A percentile compares a stretch with the other conserved stretches of the same genome.
These are phyloP conservation scores for Phialocephala sp. DNA, from an alignment of 2,329 filamentous ascomycete species.

Conservation along the genomic window DNA sequence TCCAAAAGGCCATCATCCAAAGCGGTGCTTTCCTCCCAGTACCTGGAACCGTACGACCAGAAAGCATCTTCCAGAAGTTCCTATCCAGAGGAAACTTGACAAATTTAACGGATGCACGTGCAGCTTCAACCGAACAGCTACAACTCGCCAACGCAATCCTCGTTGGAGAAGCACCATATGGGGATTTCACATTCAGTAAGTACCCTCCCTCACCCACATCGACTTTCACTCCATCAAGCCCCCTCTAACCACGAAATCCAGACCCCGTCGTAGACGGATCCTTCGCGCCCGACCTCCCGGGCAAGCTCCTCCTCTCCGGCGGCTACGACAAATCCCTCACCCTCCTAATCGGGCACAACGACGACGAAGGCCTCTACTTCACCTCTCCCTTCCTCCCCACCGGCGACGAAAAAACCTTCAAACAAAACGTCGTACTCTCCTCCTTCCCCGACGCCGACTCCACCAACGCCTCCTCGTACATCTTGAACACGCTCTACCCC, in stretches of 20 bases:
- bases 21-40: constrained; percentile 35
- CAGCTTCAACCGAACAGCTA: constrained; percentile 22
- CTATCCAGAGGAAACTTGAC: constrained; percentile 41
- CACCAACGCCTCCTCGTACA: constrained; percentile 44
- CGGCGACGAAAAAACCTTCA: constrained; percentile 23
- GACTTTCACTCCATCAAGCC: neutral
- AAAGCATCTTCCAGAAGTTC: constrained; percentile 36
- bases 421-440: constrained; percentile 18
- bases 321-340: constrained; percentile 51
- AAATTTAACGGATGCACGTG: constrained; percentile 44
- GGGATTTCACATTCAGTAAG: constrained; percentile 48
- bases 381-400: constrained; percentile 42
- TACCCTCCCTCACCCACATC: constrained; percentile 13
- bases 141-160: constrained; percentile 40
- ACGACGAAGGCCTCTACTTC: constrained; percentile 50
- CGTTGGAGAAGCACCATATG: constrained; percentile 44
- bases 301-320: constrained; percentile 50
- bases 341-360: constrained; percentile 53
- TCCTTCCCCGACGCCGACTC: constrained; percentile 26
- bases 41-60: constrained; percentile 23
- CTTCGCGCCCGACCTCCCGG: constrained; percentile 55
- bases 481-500: constrained; percentile 55
- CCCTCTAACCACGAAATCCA: constrained; percentile 4
- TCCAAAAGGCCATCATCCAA: constrained; percentile 46
- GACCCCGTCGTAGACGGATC: constrained; percentile 53